Conservation (phyloP, 495 filamentous ascomycete genomes). For the Echria macrotheca region DNA sequence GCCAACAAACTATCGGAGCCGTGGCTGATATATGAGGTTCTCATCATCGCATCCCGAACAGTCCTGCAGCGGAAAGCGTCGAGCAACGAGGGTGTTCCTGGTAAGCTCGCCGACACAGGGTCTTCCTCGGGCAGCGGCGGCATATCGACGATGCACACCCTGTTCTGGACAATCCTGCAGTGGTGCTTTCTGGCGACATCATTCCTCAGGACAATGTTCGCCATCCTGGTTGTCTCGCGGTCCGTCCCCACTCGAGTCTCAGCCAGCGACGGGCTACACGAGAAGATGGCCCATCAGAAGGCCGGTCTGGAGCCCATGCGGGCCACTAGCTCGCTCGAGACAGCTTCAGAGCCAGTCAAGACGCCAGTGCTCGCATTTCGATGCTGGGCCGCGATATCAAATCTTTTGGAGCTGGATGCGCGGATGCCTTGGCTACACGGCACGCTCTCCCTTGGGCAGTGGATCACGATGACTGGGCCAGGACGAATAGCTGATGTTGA, state of each 20-base stretch:
- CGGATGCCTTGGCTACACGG: conserved; percentile 87
- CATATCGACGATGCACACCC: conserved; percentile 31
- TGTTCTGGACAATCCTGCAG: conserved; percentile 69
- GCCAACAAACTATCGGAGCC: conserved; percentile 74
- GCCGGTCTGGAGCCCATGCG: conserved; percentile 3
- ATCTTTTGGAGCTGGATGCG: conserved; percentile 60
- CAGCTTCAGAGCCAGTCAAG: conserved; percentile 36
- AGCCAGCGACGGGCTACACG: conserved; percentile 11
- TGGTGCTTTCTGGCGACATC: conserved; percentile 60
- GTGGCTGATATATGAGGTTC: conserved; percentile 76
- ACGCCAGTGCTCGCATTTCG: conserved; percentile 71
- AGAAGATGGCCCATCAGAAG: conserved; percentile 16
- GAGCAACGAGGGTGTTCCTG: conserved; percentile 9
- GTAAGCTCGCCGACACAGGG: conserved; percentile 8
- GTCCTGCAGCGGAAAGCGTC: conserved; percentile 12
- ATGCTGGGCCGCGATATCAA: conserved; percentile 62
- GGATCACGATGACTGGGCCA: conserved; percentile 63
- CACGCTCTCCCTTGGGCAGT: conserved; percentile 64
- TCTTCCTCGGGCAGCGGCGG: conserved; percentile 5
- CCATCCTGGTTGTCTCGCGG: conserved; percentile 43
- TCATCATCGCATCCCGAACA: conserved; percentile 50
- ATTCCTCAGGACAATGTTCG: conserved; percentile 57
- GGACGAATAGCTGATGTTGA: conserved; percentile 67
- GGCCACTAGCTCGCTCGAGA: conserved; percentile 7
- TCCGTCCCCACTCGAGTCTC: conserved; percentile 45